Evolutionary conservation across 2,329 filamentous ascomycete species (phyloP).

Genomic region (Neonectria faginata): DNA sequence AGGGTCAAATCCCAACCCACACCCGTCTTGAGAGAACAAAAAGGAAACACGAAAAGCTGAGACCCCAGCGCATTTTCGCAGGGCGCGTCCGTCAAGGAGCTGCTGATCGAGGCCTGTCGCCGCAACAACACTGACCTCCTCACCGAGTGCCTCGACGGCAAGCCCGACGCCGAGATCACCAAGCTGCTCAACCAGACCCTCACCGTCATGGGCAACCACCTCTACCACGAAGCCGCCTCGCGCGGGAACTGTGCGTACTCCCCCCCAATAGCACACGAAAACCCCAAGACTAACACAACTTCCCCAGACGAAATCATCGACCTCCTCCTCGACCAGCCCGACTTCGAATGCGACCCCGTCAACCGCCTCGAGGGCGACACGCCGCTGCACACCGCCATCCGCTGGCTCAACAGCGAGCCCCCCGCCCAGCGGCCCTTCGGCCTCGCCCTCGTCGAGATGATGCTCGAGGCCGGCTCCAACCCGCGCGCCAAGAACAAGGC

Average conservation of each 20-base stretch:
- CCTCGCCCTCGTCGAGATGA: conserved; percentile 77
- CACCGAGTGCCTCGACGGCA: conserved; percentile 74
- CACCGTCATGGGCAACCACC: conserved; percentile 87
- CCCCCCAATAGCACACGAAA: neutral
- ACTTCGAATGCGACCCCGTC: conserved; percentile 85
- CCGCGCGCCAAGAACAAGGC: conserved; percentile 75
- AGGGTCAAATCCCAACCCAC: conserved; percentile 14
- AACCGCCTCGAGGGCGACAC: conserved; percentile 80
- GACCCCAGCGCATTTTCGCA: conserved; percentile 50
- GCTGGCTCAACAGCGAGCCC: conserved; percentile 78
- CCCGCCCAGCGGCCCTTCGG: conserved; percentile 73
- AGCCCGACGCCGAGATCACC: conserved; percentile 74
- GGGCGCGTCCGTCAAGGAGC: conserved; percentile 87
- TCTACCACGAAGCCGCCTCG: conserved; percentile 88
- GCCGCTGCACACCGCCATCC: conserved; percentile 81
- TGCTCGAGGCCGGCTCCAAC: conserved; percentile 81
- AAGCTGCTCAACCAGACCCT: conserved; percentile 86
- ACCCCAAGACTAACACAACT: conserved; percentile 24
- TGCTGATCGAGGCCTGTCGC: conserved; percentile 91
- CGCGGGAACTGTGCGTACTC: conserved; percentile 81
- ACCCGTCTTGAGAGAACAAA: neutral
- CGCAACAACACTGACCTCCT: conserved; percentile 92
- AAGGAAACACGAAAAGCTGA: conserved; percentile 1
- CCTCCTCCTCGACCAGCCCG: conserved; percentile 82
- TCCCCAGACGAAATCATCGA: conserved; percentile 80